Evolutionary conservation across 2,329 filamentous ascomycete genomes (phyloP), one percentile per base, ranked within the genome.

Genomic region (Nannizziopsis arthrosporioides): DNA sequence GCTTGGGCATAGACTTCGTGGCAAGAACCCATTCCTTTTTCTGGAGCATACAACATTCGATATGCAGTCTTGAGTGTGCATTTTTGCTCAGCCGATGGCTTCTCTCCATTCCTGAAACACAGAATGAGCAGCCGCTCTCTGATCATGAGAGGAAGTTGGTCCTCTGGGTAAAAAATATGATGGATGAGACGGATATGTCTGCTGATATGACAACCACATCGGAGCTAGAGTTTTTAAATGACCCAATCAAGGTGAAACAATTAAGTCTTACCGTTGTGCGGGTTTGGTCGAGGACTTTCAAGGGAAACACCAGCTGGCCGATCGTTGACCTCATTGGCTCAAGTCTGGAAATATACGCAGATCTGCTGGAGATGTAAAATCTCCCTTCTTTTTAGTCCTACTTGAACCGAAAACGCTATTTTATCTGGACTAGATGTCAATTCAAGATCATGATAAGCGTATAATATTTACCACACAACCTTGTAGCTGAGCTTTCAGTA

Each of bases 31-130:
- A 75, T 55, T 74, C 72, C 1, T 71, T 74, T 47, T 72, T 74
- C 55, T 77, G 74, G 74, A 73, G 70, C 34, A 72, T 76, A 22
- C 72, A 76, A 53, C 74, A 77, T 54, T 73, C 72, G 1, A 61
- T 77, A 5, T 75, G 72, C 59, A 74, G 70, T 50, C 58, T 76
- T 12, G 73, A 76, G 54, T 76, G 73, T 48, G 73, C 74, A 0
- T 72, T 71, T 52, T 63, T 72, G 17, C 57, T 72, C 4, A 70
- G 67, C 49, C 65, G 69, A 43, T 72, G 69, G 69, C 56, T 72
- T 4, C 63, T 70, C 18, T 63, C 66, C 4, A 69, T 72, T 17
- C 68, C 69, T 9, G 53, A 61, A 12, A 67, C 68, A 1, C 68
- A 68, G 39, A 54, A 61, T 5, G 67, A 69, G 40, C 67, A 71